Evolutionary conservation across 495 filamentous ascomycete species (phyloP), one percentile per base, ranked within the genome.

Genomic region (Penicillium dipodomyicola): DNA sequence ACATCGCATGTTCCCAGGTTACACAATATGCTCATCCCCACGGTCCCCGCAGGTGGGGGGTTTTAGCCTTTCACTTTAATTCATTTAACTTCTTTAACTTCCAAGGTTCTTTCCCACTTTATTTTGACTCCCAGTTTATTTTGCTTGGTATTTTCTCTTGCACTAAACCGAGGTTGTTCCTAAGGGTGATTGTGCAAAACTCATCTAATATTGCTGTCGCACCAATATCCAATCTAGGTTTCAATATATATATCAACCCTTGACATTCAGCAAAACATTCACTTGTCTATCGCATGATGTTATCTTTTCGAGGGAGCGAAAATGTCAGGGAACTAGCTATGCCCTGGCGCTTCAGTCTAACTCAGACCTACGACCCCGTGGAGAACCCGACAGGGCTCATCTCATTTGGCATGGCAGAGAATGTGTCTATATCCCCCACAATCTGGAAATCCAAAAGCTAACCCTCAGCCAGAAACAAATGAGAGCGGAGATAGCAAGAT

Each of bases 321-420:
- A 72, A 69, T 53, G 56, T 64, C 19, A 41, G 61, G 12, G 44
- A 58, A 9, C 59, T 68, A 14, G 54, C 55, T 33, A 58, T 63
- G 29, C 68, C 68, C 12, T 72, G 68, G 66, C 63, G 68, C 29
- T 74, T 68, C 44, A 64, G 63, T 14, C 58, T 59, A 5, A 59
- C 59, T 3, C 65, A 65, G 4, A 63, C 53, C n/a, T 74, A 74
- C 54, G 58, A 74, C 45, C 59, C 57, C 22, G 57, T 67, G 23
- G 58, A 64, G 10, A 70, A 68, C 44, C 68, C 70, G 20, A 47
- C 42, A 1, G 72, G 72, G 2, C 48, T 71, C 27, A 72, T 74
- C 17, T 71, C 70, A 15, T 70, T 72, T 45, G 72, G 64, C 20
- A 56, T 69, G 58, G 72, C 69, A 27, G 69, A 72, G 46, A 71